These are phyloP conservation scores for Phylloporus sp. DNA, from an alignment of 768 basidiomycete genomes.

Conservation along the genomic window DNA sequence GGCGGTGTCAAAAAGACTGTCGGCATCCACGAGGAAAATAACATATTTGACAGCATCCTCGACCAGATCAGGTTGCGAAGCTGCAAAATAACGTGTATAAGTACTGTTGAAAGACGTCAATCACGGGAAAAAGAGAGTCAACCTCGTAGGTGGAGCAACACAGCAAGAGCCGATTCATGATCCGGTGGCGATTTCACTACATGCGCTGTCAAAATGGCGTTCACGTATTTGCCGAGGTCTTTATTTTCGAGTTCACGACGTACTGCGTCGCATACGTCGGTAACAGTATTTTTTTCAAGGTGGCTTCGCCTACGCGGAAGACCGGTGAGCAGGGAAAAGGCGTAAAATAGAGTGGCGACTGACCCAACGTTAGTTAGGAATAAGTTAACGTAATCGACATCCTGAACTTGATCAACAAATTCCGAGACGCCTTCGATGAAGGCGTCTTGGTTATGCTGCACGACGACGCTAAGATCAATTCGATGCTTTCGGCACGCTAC, in stretches of 20 bases:
- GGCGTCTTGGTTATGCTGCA: conserved; percentile 67
- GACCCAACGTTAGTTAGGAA: conserved; percentile 86
- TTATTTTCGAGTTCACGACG: conserved; percentile 65
- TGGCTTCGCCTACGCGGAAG: conserved; percentile 49
- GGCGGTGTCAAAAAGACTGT: conserved; percentile 88
- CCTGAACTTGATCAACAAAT: conserved; percentile 82
- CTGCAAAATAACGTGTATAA: conserved; percentile 3
- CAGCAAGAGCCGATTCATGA: conserved; percentile 75
- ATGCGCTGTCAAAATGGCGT: conserved; percentile 88
- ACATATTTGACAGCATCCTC: conserved; percentile 98
- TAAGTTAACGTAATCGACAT: conserved; percentile 90
- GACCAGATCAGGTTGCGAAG: conserved; percentile 64
- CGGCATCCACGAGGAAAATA: conserved; percentile 94
- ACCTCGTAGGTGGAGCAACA: conserved; percentile 81
- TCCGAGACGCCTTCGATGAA: conserved; percentile 60
- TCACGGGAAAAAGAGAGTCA: conserved; percentile 7
- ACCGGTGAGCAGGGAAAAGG: conserved; percentile 1
- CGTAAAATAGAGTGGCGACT: conserved; percentile 18
- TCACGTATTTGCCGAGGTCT: conserved; percentile 78
- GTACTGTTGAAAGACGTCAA: neutral
- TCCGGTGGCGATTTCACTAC: conserved; percentile 91
- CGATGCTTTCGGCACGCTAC: conserved; percentile 89
- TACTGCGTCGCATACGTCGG: conserved; percentile 73
- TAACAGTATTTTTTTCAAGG: conserved; percentile 54
- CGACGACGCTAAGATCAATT: conserved; percentile 85